phyloP scores from a whole-genome alignment of 2,329 filamentous ascomycete species.

The Ciborinia camelliae region DNA sequence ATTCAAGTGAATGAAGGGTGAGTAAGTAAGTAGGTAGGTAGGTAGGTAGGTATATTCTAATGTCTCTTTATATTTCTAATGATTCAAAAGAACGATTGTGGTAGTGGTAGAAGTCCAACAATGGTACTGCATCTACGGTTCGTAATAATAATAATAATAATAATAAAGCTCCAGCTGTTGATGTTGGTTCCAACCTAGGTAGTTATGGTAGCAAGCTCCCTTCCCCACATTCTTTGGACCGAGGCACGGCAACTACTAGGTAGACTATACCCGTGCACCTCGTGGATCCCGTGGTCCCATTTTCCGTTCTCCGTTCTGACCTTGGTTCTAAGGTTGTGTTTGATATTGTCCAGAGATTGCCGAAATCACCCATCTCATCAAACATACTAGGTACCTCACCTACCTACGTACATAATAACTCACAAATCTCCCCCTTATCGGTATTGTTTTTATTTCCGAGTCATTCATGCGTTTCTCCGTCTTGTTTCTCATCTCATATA shows the following conservation, averaged over 20 bases:
- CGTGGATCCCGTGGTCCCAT: neutral
- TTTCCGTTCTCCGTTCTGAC: neutral
- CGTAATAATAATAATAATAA: too few relatives aligned
- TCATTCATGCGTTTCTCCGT: neutral
- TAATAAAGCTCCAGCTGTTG: too few relatives aligned
- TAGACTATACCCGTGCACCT: neutral
- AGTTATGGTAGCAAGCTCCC: neutral
- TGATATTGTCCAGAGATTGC: neutral
- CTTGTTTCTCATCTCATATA: neutral
- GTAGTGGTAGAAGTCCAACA: neutral
- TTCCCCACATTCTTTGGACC: constrained; percentile 18
- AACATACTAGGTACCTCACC: too few relatives aligned
- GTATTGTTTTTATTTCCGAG: neutral
- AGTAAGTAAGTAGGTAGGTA: too few relatives aligned
- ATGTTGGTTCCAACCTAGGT: too few relatives aligned
- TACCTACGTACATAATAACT: too few relatives aligned
- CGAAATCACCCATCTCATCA: neutral
- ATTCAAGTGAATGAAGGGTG: constrained; percentile 1
- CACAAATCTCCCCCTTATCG: too few relatives aligned
- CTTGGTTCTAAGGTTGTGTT: too few relatives aligned
- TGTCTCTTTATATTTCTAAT: constrained; percentile 4
- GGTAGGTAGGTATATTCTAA: constrained; percentile 25
- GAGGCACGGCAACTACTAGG: constrained; percentile 17
- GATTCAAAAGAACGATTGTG: constrained; percentile 6
- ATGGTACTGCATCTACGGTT: neutral